phyloP scores from a whole-genome alignment of 164 flowering plant species.

The Amborella trichopoda region DNA sequence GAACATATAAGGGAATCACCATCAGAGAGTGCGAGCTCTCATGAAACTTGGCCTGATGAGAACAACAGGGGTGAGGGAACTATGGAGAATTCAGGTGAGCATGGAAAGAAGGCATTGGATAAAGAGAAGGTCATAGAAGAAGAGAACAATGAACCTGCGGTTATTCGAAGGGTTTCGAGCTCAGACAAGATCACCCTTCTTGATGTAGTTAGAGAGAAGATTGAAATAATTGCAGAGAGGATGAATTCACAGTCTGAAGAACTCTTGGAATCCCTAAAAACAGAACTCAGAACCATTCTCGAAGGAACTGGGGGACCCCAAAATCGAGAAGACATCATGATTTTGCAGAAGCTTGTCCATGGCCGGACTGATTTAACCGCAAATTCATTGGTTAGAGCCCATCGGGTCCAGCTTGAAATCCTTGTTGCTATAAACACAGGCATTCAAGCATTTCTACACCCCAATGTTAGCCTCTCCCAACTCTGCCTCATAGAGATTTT shows the following conservation, averaged over 20 bases:
- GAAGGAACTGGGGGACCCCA: conserved; percentile 83
- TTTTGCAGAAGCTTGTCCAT: conserved; percentile 72
- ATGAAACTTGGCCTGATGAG: conserved; percentile 71
- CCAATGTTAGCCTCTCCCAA: conserved; percentile 76
- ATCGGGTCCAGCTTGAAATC: conserved; percentile 78
- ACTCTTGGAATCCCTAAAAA: conserved; percentile 62
- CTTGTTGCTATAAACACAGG: conserved; percentile 88
- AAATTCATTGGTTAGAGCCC: conserved; percentile 52
- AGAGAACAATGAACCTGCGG: conserved; percentile 47
- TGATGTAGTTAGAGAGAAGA: conserved; percentile 68
- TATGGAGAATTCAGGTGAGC: conserved; percentile 1
- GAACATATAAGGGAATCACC: conserved; percentile 74
- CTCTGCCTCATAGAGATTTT: conserved; percentile 84
- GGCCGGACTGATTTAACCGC: conserved; percentile 66
- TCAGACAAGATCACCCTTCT: conserved; percentile 62
- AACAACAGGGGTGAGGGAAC: conserved; percentile 21
- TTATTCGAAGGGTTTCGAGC: conserved; percentile 46
- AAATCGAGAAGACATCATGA: conserved; percentile 65
- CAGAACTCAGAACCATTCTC: conserved; percentile 57
- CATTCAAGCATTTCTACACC: conserved; percentile 89
- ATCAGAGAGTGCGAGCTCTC: conserved; percentile 90
- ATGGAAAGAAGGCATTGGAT: conserved; percentile 38
- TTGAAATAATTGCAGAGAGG: conserved; percentile 56
- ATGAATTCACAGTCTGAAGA: conserved; percentile 69
- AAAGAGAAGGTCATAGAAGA: conserved; percentile 50